Conservation (phyloP, 495 filamentous ascomycete genomes). For the Astrocystis sublimbata region DNA sequence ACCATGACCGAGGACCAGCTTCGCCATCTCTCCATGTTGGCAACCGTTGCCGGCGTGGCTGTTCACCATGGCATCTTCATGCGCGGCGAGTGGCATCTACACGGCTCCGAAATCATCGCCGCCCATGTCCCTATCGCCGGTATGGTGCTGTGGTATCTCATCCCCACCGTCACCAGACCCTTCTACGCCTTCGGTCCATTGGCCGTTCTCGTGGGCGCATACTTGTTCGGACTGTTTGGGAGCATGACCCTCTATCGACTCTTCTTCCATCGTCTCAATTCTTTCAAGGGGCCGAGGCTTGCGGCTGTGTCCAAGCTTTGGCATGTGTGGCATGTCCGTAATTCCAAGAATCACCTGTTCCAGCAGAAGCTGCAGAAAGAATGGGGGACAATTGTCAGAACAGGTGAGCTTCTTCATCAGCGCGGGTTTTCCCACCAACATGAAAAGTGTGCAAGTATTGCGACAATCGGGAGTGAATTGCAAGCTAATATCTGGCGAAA, state of each 20-base stretch:
- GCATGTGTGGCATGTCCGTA: conserved; percentile 32
- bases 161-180: neutral
- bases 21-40: conserved; percentile 7
- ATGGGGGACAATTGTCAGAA: conserved; percentile 46
- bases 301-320: conserved; percentile 46
- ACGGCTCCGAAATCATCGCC: conserved; percentile 12
- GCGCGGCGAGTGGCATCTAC: conserved; percentile 21
- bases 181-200: neutral
- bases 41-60: conserved; percentile 4
- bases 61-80: conserved; percentile 23
- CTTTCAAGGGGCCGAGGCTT: conserved; percentile 44
- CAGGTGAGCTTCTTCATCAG: conserved; percentile 25
- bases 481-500: neutral
- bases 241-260: conserved; percentile 46
- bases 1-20: neutral
- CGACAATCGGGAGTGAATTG: too few species aligned
- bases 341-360: conserved; percentile 40
- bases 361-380: conserved; percentile 35
- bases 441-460: neutral
- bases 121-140: conserved; percentile 3
- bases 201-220: conserved; percentile 8
- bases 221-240: conserved; percentile 19
- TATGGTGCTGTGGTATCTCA: neutral
- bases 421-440: neutral
- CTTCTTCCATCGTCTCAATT: conserved; percentile 47